Evolutionary conservation across 2,329 filamentous ascomycete genomes (phyloP).

Genomic region (Penicillium hordei): DNA sequence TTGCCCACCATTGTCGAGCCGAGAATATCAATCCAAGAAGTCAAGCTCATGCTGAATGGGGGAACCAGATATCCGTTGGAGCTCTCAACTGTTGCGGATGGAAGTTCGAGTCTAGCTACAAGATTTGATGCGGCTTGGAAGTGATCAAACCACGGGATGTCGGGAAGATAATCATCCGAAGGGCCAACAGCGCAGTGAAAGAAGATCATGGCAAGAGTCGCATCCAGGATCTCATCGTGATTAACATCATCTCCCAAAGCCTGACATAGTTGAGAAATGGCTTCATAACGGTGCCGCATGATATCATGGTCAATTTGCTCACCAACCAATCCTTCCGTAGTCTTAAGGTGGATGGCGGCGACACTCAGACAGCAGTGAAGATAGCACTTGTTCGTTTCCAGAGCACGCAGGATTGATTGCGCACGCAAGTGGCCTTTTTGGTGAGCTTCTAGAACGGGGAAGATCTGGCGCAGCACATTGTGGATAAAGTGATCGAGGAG

Average conservation of each 20-base stretch:
- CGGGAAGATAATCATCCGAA: conserved; percentile 77
- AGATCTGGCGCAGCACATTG: conserved; percentile 81
- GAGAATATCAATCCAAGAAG: conserved; percentile 95
- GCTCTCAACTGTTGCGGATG: background rate
- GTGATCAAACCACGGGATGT: conserved; percentile 96
- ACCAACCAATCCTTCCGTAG: conserved; percentile 61
- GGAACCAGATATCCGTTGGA: conserved; percentile 53
- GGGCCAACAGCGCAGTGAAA: conserved; percentile 91
- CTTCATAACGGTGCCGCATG: conserved; percentile 86
- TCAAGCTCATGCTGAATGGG: conserved; percentile 88
- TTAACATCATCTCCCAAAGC: no score
- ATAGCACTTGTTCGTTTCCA: conserved; percentile 90
- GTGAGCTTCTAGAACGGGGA: conserved; percentile 87
- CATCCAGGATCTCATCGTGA: conserved; percentile 67
- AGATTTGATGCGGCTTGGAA: conserved; percentile 87
- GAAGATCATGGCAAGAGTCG: conserved; percentile 91
- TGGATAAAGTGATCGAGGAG: conserved; percentile 89
- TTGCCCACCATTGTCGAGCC: conserved; percentile 87
- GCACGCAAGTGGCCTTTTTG: conserved; percentile 79
- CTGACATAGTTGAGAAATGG: conserved; percentile 58
- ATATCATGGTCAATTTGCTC: conserved; percentile 87
- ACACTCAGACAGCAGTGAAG: conserved; percentile 94
- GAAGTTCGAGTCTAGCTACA: conserved; percentile 67
- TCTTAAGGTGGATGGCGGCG: conserved; percentile 87
- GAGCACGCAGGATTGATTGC: conserved; percentile 78